A percentile compares a stretch with the other conserved stretches of the same genome.
These are phyloP conservation scores for Penicillium mononematosum DNA, from an alignment of 495 filamentous ascomycete genomes.

Conservation along the genomic window DNA sequence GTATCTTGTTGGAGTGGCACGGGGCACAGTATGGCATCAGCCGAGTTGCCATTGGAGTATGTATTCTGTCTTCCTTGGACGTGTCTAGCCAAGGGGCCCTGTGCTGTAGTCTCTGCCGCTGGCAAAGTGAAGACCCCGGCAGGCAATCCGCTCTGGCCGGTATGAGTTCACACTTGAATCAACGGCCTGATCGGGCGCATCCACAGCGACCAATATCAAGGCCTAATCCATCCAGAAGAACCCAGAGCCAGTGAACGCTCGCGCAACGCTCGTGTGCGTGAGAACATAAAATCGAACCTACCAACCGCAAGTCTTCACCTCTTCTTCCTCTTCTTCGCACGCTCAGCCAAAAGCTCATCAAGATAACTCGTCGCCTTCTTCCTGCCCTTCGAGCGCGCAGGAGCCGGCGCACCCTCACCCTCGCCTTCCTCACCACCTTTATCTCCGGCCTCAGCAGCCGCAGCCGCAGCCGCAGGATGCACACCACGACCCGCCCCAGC, in stretches of 20 bases:
- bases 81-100: not conserved
- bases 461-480: conserved; percentile 2
- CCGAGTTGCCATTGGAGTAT: not conserved
- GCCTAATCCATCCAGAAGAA: not conserved
- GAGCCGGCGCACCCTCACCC: conserved; percentile 9
- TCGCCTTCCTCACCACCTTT: conserved; percentile 11
- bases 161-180: not conserved
- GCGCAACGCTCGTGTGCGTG: conserved; percentile 6
- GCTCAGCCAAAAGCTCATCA: conserved; percentile 51
- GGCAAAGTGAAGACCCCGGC: not conserved
- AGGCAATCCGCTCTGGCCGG: not conserved
- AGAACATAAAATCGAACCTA: conserved; percentile 1
- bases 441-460: conserved; percentile 9
- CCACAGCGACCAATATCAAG: not conserved
- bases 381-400: conserved; percentile 28
- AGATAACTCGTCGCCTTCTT: conserved; percentile 49
- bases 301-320: conserved; percentile 37
- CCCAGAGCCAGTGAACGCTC: not conserved
- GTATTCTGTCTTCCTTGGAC: not conserved
- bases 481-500: not conserved
- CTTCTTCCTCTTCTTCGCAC: conserved; percentile 55
- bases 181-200: not conserved
- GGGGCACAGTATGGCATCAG: not conserved
- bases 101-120: not conserved
- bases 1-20: conserved; percentile 1